These are phyloP conservation scores for Groenewaldozyma salmanticensis DNA, from an alignment of 805 yeast genomes.

Conservation along the genomic window DNA sequence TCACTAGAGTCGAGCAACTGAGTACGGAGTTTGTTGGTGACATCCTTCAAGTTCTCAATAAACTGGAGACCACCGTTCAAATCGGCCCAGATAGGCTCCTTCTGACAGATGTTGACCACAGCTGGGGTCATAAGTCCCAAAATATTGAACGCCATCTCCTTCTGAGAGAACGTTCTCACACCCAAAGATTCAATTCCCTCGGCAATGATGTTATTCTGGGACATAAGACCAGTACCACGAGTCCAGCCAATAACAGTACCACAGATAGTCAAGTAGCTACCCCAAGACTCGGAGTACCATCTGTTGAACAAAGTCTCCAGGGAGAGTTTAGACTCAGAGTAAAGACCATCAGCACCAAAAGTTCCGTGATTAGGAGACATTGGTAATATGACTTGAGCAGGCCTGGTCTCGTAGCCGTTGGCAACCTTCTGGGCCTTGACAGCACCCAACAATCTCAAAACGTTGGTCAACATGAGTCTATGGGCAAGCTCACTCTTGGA, in stretches of 20 bases:
- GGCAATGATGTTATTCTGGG: slow-evolving; percentile 93
- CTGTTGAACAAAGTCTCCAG: slow-evolving; percentile 95
- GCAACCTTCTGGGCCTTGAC: slow-evolving; percentile 76
- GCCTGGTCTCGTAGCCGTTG: slow-evolving; percentile 80
- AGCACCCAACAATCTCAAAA: slow-evolving; percentile 83
- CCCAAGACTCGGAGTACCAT: slow-evolving; percentile 98
- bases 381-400: slow-evolving; percentile 95
- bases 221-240: slow-evolving; percentile 99
- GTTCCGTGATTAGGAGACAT: slow-evolving; percentile 99
- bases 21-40: slow-evolving; percentile 68
- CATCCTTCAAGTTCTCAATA: slow-evolving; percentile 82
- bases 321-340: slow-evolving; percentile 94
- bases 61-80: slow-evolving; percentile 97
- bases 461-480: slow-evolving; percentile 95
- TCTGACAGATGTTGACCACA: slow-evolving; percentile 79
- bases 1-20: slow-evolving; percentile 73
- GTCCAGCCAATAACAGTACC: slow-evolving; percentile 99
- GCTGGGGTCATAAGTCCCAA: slow-evolving; percentile 88
- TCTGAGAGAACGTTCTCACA: slow-evolving; percentile 96
- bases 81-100: slow-evolving; percentile 93
- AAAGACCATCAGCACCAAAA: slow-evolving; percentile 95
- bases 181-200: slow-evolving; percentile 94
- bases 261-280: slow-evolving; percentile 83
- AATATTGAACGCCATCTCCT: slow-evolving; percentile 98
- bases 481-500: slow-evolving; percentile 97